These are phyloP conservation scores for Exophiala sp. DNA, from an alignment of 2,329 filamentous ascomycete genomes.

Conservation along the genomic window DNA sequence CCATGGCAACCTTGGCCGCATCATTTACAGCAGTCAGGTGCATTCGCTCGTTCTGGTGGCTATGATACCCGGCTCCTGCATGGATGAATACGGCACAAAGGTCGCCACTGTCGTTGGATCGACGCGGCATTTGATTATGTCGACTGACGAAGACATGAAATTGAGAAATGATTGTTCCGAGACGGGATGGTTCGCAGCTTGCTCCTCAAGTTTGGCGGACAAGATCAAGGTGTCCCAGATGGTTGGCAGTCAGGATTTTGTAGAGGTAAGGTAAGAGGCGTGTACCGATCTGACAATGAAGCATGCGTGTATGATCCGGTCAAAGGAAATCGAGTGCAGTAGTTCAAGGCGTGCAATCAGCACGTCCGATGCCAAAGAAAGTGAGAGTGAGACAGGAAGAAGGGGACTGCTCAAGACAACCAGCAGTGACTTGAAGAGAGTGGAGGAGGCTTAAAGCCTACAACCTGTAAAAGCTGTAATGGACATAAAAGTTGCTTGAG, in stretches of 20 bases:
- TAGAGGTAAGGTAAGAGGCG: not conserved
- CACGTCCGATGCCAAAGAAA: too few relatives aligned
- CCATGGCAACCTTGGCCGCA: constrained; percentile 79
- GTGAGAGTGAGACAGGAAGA: not conserved
- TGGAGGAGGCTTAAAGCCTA: constrained; percentile 1
- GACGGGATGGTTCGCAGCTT: not conserved
- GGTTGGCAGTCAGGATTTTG: not conserved
- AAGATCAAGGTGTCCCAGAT: not conserved
- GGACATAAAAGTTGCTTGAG: not conserved
- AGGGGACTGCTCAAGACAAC: not conserved
- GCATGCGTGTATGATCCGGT: constrained; percentile 2
- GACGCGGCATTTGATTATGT: constrained; percentile 32
- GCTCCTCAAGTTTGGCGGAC: not conserved
- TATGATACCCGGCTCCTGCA: constrained; percentile 92
- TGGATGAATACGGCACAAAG: constrained; percentile 85
- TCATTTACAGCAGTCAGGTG: constrained; percentile 83
- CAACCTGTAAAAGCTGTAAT: constrained; percentile 1
- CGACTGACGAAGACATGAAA: constrained; percentile 9
- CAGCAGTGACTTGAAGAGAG: not conserved
- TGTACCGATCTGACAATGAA: not conserved
- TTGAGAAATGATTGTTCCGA: not conserved
- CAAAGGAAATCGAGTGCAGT: not conserved
- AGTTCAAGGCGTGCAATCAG: not conserved
- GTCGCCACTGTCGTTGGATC: constrained; percentile 38
- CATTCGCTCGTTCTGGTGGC: constrained; percentile 71